Evolutionary conservation across 345 rosid species (phyloP), one percentile per base, ranked within the genome.

Genomic region (Populus simonii): DNA sequence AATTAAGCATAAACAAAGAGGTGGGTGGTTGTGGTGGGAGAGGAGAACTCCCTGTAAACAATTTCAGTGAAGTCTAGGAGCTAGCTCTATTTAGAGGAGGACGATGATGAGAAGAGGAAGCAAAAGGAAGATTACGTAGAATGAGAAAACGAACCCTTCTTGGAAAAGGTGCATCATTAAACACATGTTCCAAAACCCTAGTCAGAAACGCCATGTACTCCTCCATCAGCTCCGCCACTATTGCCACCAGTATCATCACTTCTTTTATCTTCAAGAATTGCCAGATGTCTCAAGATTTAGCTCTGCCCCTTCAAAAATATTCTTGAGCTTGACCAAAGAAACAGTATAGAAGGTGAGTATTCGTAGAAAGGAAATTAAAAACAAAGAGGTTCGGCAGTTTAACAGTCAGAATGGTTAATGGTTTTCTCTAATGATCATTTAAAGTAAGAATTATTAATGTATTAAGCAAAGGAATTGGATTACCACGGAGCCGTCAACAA

Each of bases 121-220:
- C 77, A 61, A 81, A 92, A n/a, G 96, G 94, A 76, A 93, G 98
- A 78, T 87, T 88, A 16, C 87, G 87, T 16, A 91, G 83, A 71
- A 96, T 88, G 45, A 87, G 97, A 70, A 92, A 88, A 7, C 99
- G 94, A 78, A 93, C 79, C 62, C 98, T 83, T 68, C 97, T 41
- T 1, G 99, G 98, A 57, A 94, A 87, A 41, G 98, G 99, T 11
- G 91, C 95, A 10, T 79, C 92, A 47, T 82, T 77, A 47, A 93
- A 76, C 76, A 96, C n/a, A 73, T 91, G 96, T 86, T 89, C 89
- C 63, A 96, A 75, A 36, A 90, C 84, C 78, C 94, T 83, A 15
- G 90, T 88, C 81, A 96, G 84, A 67, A 93, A 77, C 88, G 75
- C 91, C 87, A 90, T 92, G 93, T 95, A 95, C 80, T 93, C 93